Evolutionary conservation across 805 yeast genomes (phyloP), one percentile per base, ranked within the genome.

Genomic region (Kodamaea neixiangensis): DNA sequence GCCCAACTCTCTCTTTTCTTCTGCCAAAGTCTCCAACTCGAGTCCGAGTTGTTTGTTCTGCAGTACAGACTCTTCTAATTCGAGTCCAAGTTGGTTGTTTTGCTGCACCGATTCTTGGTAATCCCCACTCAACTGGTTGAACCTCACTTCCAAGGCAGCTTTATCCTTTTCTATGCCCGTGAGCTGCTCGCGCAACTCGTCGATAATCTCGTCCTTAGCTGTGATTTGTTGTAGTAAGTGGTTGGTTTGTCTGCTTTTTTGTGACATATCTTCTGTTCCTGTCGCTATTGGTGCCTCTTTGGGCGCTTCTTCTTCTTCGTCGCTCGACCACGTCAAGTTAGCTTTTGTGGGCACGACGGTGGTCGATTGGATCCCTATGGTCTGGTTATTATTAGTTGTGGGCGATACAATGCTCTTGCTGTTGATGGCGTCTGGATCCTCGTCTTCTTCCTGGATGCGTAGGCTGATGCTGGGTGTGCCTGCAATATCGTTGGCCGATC

Each of bases 321-420:
- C 96, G 48, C 91, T 86, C 13, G 93, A 86, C 91, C 97, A 94
- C 3, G 92, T 85, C 64, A 93, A 76, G 40, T 86, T 82, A 0
- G 97, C 89, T 65, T 87, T 89, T 21, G 86, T 80, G 0, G 97
- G 97, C n/a, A 87, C 82, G 3, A 93, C 85, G 3, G 86, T 82
- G 5, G 87, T 79, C 10, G 87, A 67, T 55, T 83, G 89, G 13
- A 82, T 65, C 1, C 85, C 78, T 21, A 73, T 67, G 21, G 69
- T 54, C 48, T 63, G 63, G 22, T 59, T 61, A 13, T 20, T 22
- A 25, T 35, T 35, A 18, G 11, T 15, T 18, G 39, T 35, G 7
- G 39, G 39, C 7, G 39, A 15, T 9, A 25, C 31, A 25, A 25
- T 35, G 9, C 18, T 35, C 19, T 14, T 35, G 49, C 20, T 17